Base-by-base conservation (phyloP, 2,329 filamentous ascomycete genomes). In the Aaosphaeria pasadenensis region DNA sequence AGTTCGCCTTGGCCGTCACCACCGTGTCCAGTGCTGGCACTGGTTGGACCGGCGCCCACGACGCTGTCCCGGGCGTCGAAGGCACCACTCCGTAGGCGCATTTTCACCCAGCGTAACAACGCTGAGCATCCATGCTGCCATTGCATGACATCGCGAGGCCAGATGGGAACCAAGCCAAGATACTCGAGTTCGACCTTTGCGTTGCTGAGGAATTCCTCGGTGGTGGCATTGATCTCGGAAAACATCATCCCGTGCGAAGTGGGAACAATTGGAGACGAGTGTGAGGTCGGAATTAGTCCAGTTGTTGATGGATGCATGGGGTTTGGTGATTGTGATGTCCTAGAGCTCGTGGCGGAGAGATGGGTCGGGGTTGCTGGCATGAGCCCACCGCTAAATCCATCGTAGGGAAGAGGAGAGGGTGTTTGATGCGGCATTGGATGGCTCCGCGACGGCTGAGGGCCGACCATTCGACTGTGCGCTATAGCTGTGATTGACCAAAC, bases 401-500 rank as follows among this genome's bases (percentile, higher is more conserved):
- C 33, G 39, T 48, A 43, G 4, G 52, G 51, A 11, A 55, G 52
- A 29, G 58, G 55, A 33, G 58, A 58, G 17, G 52, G 50, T 6
- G 57, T 58, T 31, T 53, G 50, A 44, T 51, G 58, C 17, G 17
- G 17, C 17, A 24, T 24, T 24, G 17, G 17, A 24, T 24, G 17
- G 17, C 17, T 24, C 29, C 59, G 55, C 9, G 47, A 47, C 9
- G 41, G 39, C 30, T 54, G 50, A 5, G 45, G 29, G 3, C 48
- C 39, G 30, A 53, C 55, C 11, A 57, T 44, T 9, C 59, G 56
- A 1, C 57, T 57, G 7, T 44, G 59, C 11, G 63, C 58, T 13
- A 62, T 55, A 30, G 63, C 61, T 4, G 65, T 68, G 11, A 60
- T 54, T 5, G 60, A 59, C 69, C 70, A 72, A 0, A 71, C 48